Base-by-base conservation (phyloP, 192 early-diverging fungal genomes). In the Coemansia sp. region DNA sequence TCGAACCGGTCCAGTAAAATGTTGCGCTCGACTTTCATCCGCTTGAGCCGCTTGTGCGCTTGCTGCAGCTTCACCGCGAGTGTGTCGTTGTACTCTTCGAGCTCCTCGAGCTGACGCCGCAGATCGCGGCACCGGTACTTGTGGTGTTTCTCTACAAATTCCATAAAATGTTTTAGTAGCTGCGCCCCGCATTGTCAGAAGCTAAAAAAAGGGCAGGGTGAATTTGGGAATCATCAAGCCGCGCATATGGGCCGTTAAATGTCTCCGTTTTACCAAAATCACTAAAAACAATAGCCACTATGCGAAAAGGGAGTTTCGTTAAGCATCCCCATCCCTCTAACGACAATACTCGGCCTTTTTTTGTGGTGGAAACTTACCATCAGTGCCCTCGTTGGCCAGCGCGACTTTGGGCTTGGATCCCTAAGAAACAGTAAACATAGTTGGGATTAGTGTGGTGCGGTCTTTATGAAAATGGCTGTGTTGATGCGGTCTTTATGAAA, bases 101-200 rank as follows among this genome's bases (percentile, higher is more conserved):
- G 78, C 69, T 81, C 78, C 44, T 72, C 72, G 38, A 81, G 69
- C 59, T 81, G 78, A 26, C 72, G 78, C 65, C 71, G 71, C 62
- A 81, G 60, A 46, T 81, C 78, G 42, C 73, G 68, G 52, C 78
- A 81, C 23, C 73, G 68, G 66, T 81, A 81, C 49, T 81, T 81
- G 72, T 81, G 78, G 57, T 72, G 78, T 59, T 75, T 75, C 26
- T 81, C 78, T 81, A 81, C 57, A 59, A 26, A 52, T 21, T 4
- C 42, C 14, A 46, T 46, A 46, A n/a, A 4, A 14, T 17, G 42
- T 5, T 46, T 46, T 46, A 46, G 42, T 46, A 12, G 42, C n/a
- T 14, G 12, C 42, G 6, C 31, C 31, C 31, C 31, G 31, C 31
- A 34, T 34, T 34, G 31, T 34, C 31, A 34, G 31, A 34, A 34